Evolutionary conservation across 306 rosid genomes (phyloP).

Genomic region (Gastrolobium villosum): DNA sequence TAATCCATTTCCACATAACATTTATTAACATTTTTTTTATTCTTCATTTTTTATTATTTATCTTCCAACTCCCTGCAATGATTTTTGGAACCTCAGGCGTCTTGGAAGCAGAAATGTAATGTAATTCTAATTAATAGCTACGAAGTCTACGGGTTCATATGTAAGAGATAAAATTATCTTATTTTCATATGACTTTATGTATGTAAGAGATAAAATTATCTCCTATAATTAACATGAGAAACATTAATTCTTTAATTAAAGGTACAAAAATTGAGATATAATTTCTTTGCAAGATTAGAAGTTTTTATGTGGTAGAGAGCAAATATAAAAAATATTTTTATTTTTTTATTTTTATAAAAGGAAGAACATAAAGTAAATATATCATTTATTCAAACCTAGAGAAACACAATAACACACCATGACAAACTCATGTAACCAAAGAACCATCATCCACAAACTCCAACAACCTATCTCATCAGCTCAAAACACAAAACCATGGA

Average conservation of each 20-base stretch:
- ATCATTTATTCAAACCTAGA: constrained; percentile 64
- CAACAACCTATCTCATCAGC: constrained; percentile 25
- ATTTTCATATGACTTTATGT: too few species aligned
- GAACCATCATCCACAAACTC: constrained; percentile 45
- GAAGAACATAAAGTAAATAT: constrained; percentile 30
- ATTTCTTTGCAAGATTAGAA: background rate
- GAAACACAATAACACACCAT: constrained; percentile 62
- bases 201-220: too few species aligned
- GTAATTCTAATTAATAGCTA: background rate
- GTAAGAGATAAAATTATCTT: too few species aligned
- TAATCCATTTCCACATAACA: background rate
- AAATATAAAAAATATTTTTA: background rate
- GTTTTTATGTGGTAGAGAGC: background rate
- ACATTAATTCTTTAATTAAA: too few species aligned
- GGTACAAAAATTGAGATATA: too few species aligned
- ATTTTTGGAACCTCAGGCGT: background rate
- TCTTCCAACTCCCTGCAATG: background rate
- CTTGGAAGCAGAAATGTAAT: background rate
- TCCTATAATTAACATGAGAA: too few species aligned
- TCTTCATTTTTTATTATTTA: background rate
- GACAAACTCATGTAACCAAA: constrained; percentile 53
- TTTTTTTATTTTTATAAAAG: background rate
- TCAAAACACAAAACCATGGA: constrained; percentile 38
- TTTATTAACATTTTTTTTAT: background rate
- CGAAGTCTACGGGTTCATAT: background rate